Base-by-base conservation (phyloP, 306 rosid genomes). In the Dryas octopetala region DNA sequence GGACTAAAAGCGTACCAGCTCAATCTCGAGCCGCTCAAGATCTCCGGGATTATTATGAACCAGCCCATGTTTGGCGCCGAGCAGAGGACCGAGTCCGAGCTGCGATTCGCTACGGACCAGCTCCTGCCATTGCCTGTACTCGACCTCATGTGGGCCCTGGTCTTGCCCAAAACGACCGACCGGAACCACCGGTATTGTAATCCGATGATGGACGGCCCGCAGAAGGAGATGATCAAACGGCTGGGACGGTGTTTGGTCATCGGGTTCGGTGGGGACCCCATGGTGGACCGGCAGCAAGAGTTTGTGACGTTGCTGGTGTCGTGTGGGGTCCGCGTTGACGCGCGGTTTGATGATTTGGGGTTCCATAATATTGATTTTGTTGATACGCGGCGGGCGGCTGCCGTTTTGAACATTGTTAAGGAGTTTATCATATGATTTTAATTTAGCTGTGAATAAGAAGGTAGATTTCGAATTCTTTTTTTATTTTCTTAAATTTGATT, bases 61-160 rank as follows among this genome's bases (percentile, higher is more conserved):
- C 98, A 92, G 49, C 94, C 98, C 1, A 86, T 90, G 93, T 81
- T 88, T 19, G 88, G 91, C 0, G 96, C 94, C 5, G 73, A 66
- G 19, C 83, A 80, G 19, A 84, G 97, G 59, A 81, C 80, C 0
- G 2, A n/a, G 0, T 92, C 97, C 0, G 96, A 92, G 85, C 79
- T 90, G 2, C 64, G 44, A 62, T 83, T 48, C 2, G 88, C 93
- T 0, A 53, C 91, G n/a, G 93, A 92, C 41, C 84, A 85, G 61
- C 13, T 68, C 1, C 16, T 87, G 26, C 96, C 96, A 0, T 72
- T 90, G 60, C 88, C 93, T 1, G 97, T 76, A n/a, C 44, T 86
- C 57, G 98, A 92, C 82, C 48, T 92, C 49, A 48, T 86, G 86
- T 92, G 96, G 98, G 76, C 79, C 0, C 15, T 90, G 19, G 83